phyloP scores from a whole-genome alignment of 495 filamentous ascomycete species.

The Trichoderma virens region DNA sequence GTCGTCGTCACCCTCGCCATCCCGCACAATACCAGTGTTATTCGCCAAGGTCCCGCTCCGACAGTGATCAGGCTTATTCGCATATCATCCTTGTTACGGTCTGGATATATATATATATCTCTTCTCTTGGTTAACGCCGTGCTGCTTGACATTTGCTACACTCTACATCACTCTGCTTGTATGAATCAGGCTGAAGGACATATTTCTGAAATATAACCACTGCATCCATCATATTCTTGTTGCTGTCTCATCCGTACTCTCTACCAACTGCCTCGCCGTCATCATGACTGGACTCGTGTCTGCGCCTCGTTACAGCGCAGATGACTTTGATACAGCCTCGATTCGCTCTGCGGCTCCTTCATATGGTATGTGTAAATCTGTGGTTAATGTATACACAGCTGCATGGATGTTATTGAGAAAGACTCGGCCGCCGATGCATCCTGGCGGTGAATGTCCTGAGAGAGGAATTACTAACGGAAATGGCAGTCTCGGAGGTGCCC shows the following conservation, averaged over 20 bases:
- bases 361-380: conserved; percentile 32
- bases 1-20: too few species aligned
- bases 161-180: too few species aligned
- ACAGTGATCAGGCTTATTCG: too few species aligned
- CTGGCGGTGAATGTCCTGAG: not conserved
- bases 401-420: too few species aligned
- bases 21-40: too few species aligned
- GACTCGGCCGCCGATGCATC: too few species aligned
- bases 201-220: not conserved
- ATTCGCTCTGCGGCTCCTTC: conserved; percentile 27
- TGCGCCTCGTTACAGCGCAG: conserved; percentile 16
- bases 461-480: not conserved
- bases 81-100: too few species aligned
- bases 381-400: not conserved
- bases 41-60: too few species aligned
- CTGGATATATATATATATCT: too few species aligned
- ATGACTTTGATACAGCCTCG: conserved; percentile 26
- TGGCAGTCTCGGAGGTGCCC: conserved; percentile 38
- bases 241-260: not conserved
- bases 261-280: not conserved
- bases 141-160: too few species aligned
- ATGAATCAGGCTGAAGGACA: not conserved
- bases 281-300: not conserved
- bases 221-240: not conserved
- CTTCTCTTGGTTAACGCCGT: too few species aligned